Conservation (phyloP, 2,329 filamentous ascomycete species). For the Daldinia eschscholtzii region DNA sequence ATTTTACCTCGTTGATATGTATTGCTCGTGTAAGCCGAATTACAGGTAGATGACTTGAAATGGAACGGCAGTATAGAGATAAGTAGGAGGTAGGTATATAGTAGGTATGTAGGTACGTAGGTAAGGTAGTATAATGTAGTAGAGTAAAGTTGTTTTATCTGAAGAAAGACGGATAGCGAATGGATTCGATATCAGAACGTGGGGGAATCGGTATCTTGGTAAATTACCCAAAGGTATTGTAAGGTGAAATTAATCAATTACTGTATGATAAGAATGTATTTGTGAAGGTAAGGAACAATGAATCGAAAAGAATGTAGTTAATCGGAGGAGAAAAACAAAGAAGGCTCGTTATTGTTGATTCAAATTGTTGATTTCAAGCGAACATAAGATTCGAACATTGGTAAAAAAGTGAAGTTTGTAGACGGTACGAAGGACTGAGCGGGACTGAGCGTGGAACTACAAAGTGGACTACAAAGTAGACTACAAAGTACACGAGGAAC, state of each 20-base stretch:
- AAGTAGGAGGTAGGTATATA: too few species aligned
- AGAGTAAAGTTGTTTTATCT: neutral
- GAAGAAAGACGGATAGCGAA: neutral
- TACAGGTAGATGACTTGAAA: neutral
- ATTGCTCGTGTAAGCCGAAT: neutral
- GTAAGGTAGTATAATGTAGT: too few species aligned
- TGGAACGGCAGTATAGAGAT: neutral
- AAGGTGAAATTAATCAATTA: neutral
- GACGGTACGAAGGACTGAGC: slow-evolving; percentile 3
- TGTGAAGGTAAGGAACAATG: slow-evolving; percentile 25
- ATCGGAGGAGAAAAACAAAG: neutral
- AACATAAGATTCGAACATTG: too few species aligned
- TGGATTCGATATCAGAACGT: slow-evolving; percentile 14
- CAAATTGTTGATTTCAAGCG: neutral
- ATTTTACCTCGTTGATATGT: too few species aligned
- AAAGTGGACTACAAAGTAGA: too few species aligned
- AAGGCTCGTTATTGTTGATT: too few species aligned
- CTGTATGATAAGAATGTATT: slow-evolving; percentile 26
- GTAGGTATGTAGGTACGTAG: too few species aligned
- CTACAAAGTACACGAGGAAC: too few species aligned
- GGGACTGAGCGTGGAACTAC: too few species aligned
- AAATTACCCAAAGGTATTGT: neutral
- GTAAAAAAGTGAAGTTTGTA: neutral
- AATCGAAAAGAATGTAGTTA: slow-evolving; percentile 8
- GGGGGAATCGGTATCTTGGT: slow-evolving; percentile 25